Evolutionary conservation across 1,284 basidiomycete genomes (phyloP), one percentile per base, ranked within the genome.

Genomic region (Xerocomus nothofagi): DNA sequence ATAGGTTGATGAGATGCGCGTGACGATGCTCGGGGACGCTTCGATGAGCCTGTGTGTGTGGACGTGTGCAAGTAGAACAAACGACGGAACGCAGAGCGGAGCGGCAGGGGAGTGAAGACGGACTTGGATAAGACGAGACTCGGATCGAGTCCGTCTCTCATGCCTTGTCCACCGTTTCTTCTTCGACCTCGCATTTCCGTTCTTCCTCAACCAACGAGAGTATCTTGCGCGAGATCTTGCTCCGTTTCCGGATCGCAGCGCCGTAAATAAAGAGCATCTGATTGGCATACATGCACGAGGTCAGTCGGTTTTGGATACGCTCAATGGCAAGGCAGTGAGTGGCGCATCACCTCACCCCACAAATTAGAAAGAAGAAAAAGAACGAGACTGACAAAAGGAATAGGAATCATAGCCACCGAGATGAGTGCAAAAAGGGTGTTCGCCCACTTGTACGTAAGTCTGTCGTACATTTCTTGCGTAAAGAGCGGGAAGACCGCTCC

Each of bases 391-490:
- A 84, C 82, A 51, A 76, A 86, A 2, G 88, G 88, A 38, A 88
- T 82, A 1, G 85, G 81, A 17, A 81, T 74, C 76, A 90, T 76
- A 10, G 77, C 47, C 5, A 75, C 62, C 3, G 82, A 84, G 33
- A 91, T 68, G 38, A 77, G 74, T 1, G 73, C 87, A 57, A 88
- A 85, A 0, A 91, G 67, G 4, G 82, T 84, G 58, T 81, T 83
- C 0, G 84, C 82, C 86, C 87, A 90, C 57, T 78, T 78, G 63
- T 84, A 88, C 20, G 76, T 78, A 32, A 89, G 67, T 0, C 60
- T 65, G 4, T 64, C 60, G 60, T 82, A 88, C 80, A 89, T 82
- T 54, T 78, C 80, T 37, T 69, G 66, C 12, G 80, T 81, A 67
- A 86, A 86, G 9, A 88, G 70, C 2, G 86, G 85, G 66, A 88